Base-by-base conservation (phyloP, 306 rosid genomes). In the Medicago ruthenica region DNA sequence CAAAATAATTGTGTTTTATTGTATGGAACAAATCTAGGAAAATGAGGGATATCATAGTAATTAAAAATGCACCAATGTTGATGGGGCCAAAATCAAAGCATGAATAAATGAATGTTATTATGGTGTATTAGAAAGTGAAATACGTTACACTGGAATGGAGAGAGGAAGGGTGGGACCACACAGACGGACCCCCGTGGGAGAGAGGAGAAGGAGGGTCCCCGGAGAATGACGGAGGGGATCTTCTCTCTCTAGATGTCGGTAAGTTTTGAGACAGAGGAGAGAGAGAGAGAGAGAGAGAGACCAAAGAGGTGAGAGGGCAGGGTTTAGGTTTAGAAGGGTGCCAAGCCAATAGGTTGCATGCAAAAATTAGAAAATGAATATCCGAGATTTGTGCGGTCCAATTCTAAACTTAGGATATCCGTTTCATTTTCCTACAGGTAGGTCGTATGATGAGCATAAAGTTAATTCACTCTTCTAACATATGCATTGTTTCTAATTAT, bases 161-260 rank as follows among this genome's bases (percentile, higher is more conserved):
- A 47, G 17, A 1, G 63, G n/a, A 11, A 14, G 11, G 10, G 66
- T 7, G 41, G 67, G 42, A 24, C 67, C 42, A 36, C 21, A 61
- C 11, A 2, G 42, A 7, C 17, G 67, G 13, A 61, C 65, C 17
- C 15, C 8, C 9, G 8, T 0, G 7, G 37, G 58, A 16, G 37
- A 31, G 64, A 14, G 5, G 63, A 57, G 34, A 20, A 21, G n/a
- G 36, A 57, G 63, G 63, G 63, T 57, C 63, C 63, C 63, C 61
- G 61, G 61, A 20, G 34, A 21, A 47, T 12, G 61, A 18, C 24
- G 61, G 27, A 22, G 7, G 60, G 24, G 22, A 1, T 8, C 6
- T 54, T 53, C 61, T 57, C 62, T 57, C 63, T 57, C 63, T 21
- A 9, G 14, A 21, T 1, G 37, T 57, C 1, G 24, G 60, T 53